Evolutionary conservation across 208 protist species (phyloP).

Genomic region (Zelonia costaricensis): DNA sequence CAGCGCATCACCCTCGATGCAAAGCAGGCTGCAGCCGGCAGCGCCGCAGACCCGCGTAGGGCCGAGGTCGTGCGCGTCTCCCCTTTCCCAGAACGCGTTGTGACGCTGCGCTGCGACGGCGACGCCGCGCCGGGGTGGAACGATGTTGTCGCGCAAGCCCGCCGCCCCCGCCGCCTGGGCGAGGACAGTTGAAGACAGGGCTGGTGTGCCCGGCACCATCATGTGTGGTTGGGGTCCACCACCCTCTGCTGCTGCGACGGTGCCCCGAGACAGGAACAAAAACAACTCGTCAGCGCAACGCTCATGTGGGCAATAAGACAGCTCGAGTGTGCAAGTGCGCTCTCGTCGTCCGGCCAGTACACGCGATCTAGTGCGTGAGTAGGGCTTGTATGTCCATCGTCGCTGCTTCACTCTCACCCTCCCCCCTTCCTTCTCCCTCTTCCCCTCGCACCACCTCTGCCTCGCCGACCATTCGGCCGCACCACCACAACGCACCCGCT

Average conservation of each 20-base stretch:
- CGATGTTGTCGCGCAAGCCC: conserved; percentile 18
- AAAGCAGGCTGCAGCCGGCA: conserved; percentile 22
- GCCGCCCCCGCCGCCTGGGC: neutral
- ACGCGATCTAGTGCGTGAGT: no score
- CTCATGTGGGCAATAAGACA: no score
- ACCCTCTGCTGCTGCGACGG: no score
- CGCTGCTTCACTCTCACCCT: no score
- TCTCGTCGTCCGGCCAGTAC: no score
- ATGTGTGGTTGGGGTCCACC: no score
- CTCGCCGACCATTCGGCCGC: no score
- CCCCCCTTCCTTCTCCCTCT: neutral
- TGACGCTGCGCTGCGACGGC: conserved; percentile 21
- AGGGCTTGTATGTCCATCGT: neutral
- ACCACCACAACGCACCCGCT: no score
- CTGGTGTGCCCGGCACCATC: neutral
- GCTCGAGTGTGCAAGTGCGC: no score
- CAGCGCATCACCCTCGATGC: conserved; percentile 42
- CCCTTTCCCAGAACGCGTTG: conserved; percentile 27
- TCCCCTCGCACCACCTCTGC: neutral
- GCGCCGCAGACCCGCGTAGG: conserved; percentile 11
- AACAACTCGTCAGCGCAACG: no score
- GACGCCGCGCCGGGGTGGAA: conserved; percentile 36
- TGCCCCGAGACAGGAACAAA: no score
- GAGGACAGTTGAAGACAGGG: neutral
- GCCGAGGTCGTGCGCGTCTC: conserved; percentile 33